A percentile compares a stretch with the other conserved stretches of the same genome.
Conservation (phyloP, 805 yeast species). For the Wickerhamiella domercqiae region DNA sequence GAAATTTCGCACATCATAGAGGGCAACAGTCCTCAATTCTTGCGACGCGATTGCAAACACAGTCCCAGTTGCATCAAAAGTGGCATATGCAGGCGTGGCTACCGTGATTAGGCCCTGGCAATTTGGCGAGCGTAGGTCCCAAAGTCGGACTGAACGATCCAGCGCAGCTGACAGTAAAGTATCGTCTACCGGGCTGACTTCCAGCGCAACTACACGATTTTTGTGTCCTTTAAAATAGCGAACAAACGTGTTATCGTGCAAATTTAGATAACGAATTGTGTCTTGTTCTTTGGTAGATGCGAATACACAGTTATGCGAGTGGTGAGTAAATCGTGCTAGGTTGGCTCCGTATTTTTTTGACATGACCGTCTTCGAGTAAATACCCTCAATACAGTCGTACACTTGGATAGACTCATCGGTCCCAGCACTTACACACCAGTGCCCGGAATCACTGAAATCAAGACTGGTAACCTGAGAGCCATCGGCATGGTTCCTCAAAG, state of each 20-base stretch:
- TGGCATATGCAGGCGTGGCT: constrained; percentile 40
- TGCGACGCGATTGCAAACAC: constrained; percentile 57
- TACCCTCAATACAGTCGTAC: constrained; percentile 60
- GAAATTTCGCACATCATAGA: constrained; percentile 48
- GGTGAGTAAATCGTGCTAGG: constrained; percentile 69
- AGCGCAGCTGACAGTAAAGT: constrained; percentile 49
- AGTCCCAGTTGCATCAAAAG: constrained; percentile 73
- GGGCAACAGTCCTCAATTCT: constrained; percentile 30
- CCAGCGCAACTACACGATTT: constrained; percentile 54
- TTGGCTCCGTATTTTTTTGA: constrained; percentile 90
- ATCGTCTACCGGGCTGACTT: constrained; percentile 56
- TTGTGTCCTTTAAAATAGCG: constrained; percentile 84
- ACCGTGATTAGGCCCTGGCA: constrained; percentile 48
- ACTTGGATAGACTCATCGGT: constrained; percentile 71
- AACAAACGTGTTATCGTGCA: constrained; percentile 62
- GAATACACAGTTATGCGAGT: constrained; percentile 54
- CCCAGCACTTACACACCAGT: constrained; percentile 57
- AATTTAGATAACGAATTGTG: constrained; percentile 50
- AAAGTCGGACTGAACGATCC: constrained; percentile 67
- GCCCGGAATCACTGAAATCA: constrained; percentile 76
- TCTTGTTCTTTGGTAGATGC: constrained; percentile 64
- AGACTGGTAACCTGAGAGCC: constrained; percentile 24
- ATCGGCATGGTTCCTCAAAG: constrained; percentile 2
- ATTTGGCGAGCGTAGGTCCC: constrained; percentile 67
- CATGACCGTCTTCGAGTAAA: constrained; percentile 41